Conservation (phyloP, 306 rosid genomes). For the Lupinus albus region DNA sequence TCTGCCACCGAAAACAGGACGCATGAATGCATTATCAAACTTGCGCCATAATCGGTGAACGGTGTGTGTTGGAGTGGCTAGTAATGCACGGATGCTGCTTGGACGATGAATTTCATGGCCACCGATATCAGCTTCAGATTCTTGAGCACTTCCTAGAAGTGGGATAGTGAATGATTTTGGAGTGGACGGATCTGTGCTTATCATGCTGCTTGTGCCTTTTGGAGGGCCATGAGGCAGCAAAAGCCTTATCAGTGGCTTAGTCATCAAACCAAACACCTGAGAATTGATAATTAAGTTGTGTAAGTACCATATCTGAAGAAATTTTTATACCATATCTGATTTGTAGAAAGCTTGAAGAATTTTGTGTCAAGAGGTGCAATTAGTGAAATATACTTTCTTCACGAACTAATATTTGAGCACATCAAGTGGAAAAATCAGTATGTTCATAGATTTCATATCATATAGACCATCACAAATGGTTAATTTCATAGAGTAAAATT, state of each 20-base stretch:
- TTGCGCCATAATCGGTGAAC: slow-evolving; percentile 94
- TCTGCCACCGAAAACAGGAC: slow-evolving; percentile 95
- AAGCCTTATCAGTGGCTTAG: slow-evolving; percentile 85
- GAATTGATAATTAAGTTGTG: slow-evolving; percentile 28
- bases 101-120: slow-evolving; percentile 63
- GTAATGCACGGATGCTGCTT: slow-evolving; percentile 75
- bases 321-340: too few relatives aligned
- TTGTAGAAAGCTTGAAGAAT: neutral
- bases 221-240: slow-evolving; percentile 55
- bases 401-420: too few relatives aligned
- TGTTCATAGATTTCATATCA: slow-evolving; percentile 6
- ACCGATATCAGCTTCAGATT: slow-evolving; percentile 70
- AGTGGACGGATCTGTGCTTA: slow-evolving; percentile 52
- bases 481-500: neutral
- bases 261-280: slow-evolving; percentile 95
- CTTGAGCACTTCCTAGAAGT: slow-evolving; percentile 73
- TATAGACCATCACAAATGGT: neutral
- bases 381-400: too few relatives aligned
- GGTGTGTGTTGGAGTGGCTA: slow-evolving; percentile 80
- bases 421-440: slow-evolving; percentile 14
- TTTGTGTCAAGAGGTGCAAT: neutral
- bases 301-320: slow-evolving; percentile 20
- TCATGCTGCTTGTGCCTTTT: slow-evolving; percentile 56
- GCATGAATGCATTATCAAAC: slow-evolving; percentile 91
- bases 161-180: slow-evolving; percentile 75